phyloP scores from a whole-genome alignment of 83 land plant genomes.

The Diphasiastrum complanatum region DNA sequence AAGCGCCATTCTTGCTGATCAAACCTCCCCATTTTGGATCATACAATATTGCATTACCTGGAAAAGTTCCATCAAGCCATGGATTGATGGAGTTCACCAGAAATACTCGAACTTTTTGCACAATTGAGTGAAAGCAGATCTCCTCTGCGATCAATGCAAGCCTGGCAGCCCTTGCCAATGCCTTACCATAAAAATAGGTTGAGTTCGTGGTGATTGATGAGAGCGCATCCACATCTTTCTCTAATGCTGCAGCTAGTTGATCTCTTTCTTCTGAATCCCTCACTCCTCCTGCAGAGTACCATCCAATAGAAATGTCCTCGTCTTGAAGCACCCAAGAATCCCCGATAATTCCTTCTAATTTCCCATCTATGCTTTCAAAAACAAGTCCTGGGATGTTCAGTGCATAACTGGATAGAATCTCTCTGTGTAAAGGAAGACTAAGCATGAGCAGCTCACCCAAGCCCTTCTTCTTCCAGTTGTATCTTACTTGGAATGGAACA shows the following conservation, averaged over 20 bases:
- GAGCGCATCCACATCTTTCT: slow-evolving; percentile 44
- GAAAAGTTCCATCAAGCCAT: slow-evolving; percentile 68
- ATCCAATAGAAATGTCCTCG: slow-evolving; percentile 41
- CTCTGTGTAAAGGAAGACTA: slow-evolving; percentile 24
- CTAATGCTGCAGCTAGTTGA: slow-evolving; percentile 38
- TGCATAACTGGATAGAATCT: slow-evolving; percentile 12
- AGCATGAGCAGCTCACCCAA: slow-evolving; percentile 37
- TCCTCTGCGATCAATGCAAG: slow-evolving; percentile 75
- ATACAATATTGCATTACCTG: slow-evolving; percentile 55
- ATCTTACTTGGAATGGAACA: slow-evolving; percentile 7
- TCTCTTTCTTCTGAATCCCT: slow-evolving; percentile 13
- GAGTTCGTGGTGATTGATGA: slow-evolving; percentile 37
- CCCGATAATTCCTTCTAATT: slow-evolving; percentile 62
- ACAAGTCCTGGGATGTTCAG: slow-evolving; percentile 23
- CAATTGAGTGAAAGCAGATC: slow-evolving; percentile 32
- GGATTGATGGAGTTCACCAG: slow-evolving; percentile 54
- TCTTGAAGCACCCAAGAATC: slow-evolving; percentile 50
- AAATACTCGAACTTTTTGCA: slow-evolving; percentile 34
- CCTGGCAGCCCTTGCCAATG: slow-evolving; percentile 70
- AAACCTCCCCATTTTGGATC: slow-evolving; percentile 77
- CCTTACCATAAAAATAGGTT: slow-evolving; percentile 73
- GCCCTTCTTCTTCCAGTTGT: slow-evolving; percentile 22
- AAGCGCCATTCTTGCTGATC: slow-evolving; percentile 43
- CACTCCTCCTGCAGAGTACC: slow-evolving; percentile 58
- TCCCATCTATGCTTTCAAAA: slow-evolving; percentile 68